phyloP scores from a whole-genome alignment of 257 asterid species.

The Salvia rosmarinus region DNA sequence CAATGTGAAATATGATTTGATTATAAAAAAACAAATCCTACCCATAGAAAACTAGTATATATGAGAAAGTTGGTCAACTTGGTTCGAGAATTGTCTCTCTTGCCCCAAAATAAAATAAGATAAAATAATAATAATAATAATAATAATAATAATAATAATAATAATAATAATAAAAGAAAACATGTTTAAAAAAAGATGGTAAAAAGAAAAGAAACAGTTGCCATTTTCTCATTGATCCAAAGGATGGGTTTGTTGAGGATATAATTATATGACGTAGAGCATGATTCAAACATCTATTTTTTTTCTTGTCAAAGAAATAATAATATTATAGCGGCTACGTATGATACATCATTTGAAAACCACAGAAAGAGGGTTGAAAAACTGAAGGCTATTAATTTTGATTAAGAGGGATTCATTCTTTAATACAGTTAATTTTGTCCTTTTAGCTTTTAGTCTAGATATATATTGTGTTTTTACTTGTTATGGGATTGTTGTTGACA shows the following conservation, averaged over 20 bases:
- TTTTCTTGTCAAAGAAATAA: background rate
- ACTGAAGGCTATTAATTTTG: background rate
- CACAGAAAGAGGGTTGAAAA: background rate
- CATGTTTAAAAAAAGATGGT: background rate
- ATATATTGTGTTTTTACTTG: too few species aligned
- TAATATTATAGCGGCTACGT: background rate
- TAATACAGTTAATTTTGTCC: background rate
- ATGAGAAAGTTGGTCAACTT: too few species aligned
- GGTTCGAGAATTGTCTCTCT: too few species aligned
- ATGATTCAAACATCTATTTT: slow-evolving; percentile 27
- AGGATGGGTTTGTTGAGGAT: slow-evolving; percentile 3
- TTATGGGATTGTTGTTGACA: too few species aligned
- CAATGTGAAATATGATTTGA: too few species aligned
- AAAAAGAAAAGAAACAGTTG: background rate
- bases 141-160: too few species aligned
- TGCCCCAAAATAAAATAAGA: too few species aligned
- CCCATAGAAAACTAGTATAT: too few species aligned
- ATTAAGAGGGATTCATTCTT: background rate
- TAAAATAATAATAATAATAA: too few species aligned
- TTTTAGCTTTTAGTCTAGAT: too few species aligned
- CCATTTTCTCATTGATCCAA: background rate
- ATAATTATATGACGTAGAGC: slow-evolving; percentile 1
- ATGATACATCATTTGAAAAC: background rate
- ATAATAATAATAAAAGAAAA: too few species aligned
- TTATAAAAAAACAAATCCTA: too few species aligned